Base-by-base conservation (phyloP, 1,284 basidiomycete species). In the Anthracocystis walkeri region DNA sequence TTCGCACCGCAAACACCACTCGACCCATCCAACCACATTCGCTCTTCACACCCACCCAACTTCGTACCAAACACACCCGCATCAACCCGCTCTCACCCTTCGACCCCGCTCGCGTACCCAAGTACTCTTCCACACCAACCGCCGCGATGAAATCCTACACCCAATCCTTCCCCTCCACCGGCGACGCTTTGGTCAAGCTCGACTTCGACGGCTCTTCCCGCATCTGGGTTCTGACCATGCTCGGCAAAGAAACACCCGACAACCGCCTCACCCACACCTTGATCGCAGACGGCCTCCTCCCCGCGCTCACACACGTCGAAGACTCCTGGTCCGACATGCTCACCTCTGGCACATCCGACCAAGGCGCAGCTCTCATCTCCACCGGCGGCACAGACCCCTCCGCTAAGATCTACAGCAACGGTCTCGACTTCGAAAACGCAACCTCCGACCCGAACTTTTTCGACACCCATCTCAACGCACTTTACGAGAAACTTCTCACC, bases 271-370 rank as follows among this genome's bases (percentile, higher is more conserved):
- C 91, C 0, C 87, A 88, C 41, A 84, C 85, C 7, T 87, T 93
- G 58, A 71, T 81, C 57, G 87, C 89, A 58, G 85, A 88, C n/a
- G 92, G 88, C 0, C 78, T 94, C 29, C 87, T 89, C 63, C 91
- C 92, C 21, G 92, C 92, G 3, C 87, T 97, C 40, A 90, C 93
- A 78, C 85, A 87, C 14, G 91, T 96, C 10, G 93, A 96, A 85
- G 86, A 87, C 23, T 88, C 92, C 75, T 97, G 95, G 95, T 87
- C 91, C 40, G 85, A 87, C 25, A 69, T 77, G 60, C 64, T 79
- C 18, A 51, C 52, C 7, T 60, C 68, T 0, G 77, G 73, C 10
- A 65, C 74, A n/a, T 63, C 61, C 18, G 55, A 53, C 16, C 21
- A 55, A 1, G 83, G 83, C 6, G 79, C 83, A 0, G 82, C 83